Percentiles rank a stretch among this genome's conserved stretches.
Conservation (phyloP, 176 grass and related monocot species). For the Carex scoparia region DNA sequence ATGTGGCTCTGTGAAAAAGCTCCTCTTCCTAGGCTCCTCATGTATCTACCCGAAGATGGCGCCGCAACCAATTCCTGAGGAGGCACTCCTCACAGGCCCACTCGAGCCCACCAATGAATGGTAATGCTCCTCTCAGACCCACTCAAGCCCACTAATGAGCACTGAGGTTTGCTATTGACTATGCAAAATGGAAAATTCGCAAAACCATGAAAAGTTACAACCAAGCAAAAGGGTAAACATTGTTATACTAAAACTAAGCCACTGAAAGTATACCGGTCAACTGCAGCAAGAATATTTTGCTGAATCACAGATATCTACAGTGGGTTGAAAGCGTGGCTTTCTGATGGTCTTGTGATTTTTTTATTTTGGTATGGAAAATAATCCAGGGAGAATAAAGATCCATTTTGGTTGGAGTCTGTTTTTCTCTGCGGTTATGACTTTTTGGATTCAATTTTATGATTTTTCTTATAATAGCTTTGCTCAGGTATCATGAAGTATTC, state of each 20-base stretch:
- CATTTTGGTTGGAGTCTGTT: not conserved
- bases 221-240: not conserved
- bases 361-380: not conserved
- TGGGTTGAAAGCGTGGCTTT: not conserved
- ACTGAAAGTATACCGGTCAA: not conserved
- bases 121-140: constrained; percentile 26
- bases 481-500: not conserved
- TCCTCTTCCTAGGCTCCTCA: constrained; percentile 46
- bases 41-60: constrained; percentile 48
- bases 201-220: not conserved
- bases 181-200: not conserved
- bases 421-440: not conserved
- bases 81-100: constrained; percentile 39
- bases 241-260: not conserved
- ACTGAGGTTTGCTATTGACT: not conserved
- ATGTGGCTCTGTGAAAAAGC: constrained; percentile 36
- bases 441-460: not conserved
- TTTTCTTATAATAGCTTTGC: not conserved
- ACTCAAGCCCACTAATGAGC: constrained; percentile 35
- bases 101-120: constrained; percentile 55
- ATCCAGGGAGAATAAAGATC: not conserved
- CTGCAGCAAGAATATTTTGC: not conserved
- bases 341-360: not conserved
- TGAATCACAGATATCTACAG: not conserved
- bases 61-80: constrained; percentile 43